phyloP scores from a whole-genome alignment of 2,329 filamentous ascomycete genomes.

The Botryotinia narcissicola region DNA sequence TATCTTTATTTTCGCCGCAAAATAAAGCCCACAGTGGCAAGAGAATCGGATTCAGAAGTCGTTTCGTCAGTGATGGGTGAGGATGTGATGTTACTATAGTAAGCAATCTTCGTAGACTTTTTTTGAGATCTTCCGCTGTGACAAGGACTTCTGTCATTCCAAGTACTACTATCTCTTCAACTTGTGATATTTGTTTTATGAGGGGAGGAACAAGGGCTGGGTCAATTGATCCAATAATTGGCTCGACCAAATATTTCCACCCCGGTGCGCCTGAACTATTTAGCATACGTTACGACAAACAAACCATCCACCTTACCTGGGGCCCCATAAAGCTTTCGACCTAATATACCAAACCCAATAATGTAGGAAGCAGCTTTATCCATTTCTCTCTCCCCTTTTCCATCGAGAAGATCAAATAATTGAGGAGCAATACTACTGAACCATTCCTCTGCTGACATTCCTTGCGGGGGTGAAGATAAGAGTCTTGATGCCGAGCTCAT shows the following conservation, averaged over 20 bases:
- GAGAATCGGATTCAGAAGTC: slow-evolving; percentile 58
- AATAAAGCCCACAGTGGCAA: slow-evolving; percentile 58
- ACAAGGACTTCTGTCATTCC: slow-evolving; percentile 39
- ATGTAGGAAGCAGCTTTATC: slow-evolving; percentile 59
- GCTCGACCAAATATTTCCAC: slow-evolving; percentile 61
- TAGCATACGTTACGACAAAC: slow-evolving; percentile 21
- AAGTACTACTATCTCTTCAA: slow-evolving; percentile 27
- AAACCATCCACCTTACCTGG: slow-evolving; percentile 47
- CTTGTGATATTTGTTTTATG: background rate
- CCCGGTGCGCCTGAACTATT: slow-evolving; percentile 50
- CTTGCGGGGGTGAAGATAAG: slow-evolving; percentile 57
- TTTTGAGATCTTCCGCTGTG: slow-evolving; percentile 46
- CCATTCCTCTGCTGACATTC: slow-evolving; percentile 56
- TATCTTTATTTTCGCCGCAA: slow-evolving; percentile 44
- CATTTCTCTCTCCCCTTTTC: slow-evolving; percentile 55
- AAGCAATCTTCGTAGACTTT: slow-evolving; percentile 54
- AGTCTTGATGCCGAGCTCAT: slow-evolving; percentile 61
- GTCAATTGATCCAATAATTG: slow-evolving; percentile 54
- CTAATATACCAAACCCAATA: slow-evolving; percentile 65
- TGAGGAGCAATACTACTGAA: slow-evolving; percentile 60
- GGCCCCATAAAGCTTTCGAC: slow-evolving; percentile 60
- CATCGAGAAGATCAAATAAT: slow-evolving; percentile 60
- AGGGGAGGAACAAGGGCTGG: slow-evolving; percentile 34
- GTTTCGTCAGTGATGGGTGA: slow-evolving; percentile 61
- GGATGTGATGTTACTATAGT: slow-evolving; percentile 61